Conservation (phyloP, 1,139 yeast species). For the Scheffersomyces lignicola region DNA sequence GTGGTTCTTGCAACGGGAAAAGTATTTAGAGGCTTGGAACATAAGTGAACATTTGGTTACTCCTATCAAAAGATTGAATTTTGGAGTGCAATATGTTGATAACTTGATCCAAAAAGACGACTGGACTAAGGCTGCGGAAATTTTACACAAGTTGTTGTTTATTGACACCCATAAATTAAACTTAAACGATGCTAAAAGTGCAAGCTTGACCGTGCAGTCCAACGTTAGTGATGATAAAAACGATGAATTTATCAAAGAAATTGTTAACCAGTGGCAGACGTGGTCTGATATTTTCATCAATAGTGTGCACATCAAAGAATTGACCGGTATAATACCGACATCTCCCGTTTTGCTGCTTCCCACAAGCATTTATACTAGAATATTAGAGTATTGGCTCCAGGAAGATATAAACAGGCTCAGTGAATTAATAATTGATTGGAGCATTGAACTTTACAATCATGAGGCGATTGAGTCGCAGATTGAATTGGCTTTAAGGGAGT, state of each 20-base stretch:
- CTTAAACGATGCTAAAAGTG: slow-evolving; percentile 32
- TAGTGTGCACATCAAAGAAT: slow-evolving; percentile 43
- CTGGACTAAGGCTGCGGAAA: slow-evolving; percentile 60
- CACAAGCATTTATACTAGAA: slow-evolving; percentile 46
- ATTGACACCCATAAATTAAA: slow-evolving; percentile 33
- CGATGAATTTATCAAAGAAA: slow-evolving; percentile 30
- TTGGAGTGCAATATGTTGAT: slow-evolving; percentile 67
- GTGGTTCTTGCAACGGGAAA: slow-evolving; percentile 65
- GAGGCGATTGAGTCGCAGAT: slow-evolving; percentile 45
- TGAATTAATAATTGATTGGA: slow-evolving; percentile 57
- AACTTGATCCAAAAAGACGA: slow-evolving; percentile 46
- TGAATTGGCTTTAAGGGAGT: slow-evolving; percentile 42
- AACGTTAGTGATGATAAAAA: slow-evolving; percentile 19
- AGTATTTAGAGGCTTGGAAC: slow-evolving; percentile 72
- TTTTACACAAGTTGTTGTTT: slow-evolving; percentile 43
- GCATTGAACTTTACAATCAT: slow-evolving; percentile 52
- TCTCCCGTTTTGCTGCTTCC: slow-evolving; percentile 37
- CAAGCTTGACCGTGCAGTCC: slow-evolving; percentile 18
- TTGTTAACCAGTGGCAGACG: slow-evolving; percentile 61
- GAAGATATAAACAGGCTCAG: slow-evolving; percentile 33
- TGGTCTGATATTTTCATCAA: slow-evolving; percentile 61
- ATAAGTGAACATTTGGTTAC: slow-evolving; percentile 60
- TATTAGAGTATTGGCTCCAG: slow-evolving; percentile 53
- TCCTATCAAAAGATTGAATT: slow-evolving; percentile 50
- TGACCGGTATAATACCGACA: slow-evolving; percentile 58